Evolutionary conservation across 352 stramenopile genomes (phyloP), one percentile per base, ranked within the genome.

Genomic region (Phytopythium helicoides): DNA sequence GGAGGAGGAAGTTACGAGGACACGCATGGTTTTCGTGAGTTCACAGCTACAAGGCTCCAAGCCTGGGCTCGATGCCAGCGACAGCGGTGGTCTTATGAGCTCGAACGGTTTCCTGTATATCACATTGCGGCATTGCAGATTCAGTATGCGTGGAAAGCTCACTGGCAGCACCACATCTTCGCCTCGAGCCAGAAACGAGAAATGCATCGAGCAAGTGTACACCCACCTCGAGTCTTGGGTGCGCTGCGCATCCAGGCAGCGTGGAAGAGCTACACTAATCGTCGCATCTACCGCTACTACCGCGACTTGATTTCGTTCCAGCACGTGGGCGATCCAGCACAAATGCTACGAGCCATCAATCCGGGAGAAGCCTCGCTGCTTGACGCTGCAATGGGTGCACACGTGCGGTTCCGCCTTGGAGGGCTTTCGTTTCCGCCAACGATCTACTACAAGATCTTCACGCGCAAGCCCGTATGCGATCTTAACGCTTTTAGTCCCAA

Each of bases 371-470:
- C 88, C 1, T 62, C 54, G 21, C 54, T 96, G 14, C 55, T 96
- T 26, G 88, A 96, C 53, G 71, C 73, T 12, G 81, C 89, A n/a
- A 90, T 93, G 66, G 73, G 77, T 0, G 81, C 81, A 0, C 72
- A 86, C 45, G 79, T 97, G 23, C 85, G 87, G 1, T 97, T 97
- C 54, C 81, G 90, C 2, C 76, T 97, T 33, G 90, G 90, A 2
- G 89, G 90, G 0, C 54, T 85, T 40, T 72, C 66, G 4, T 97
- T 97, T 64, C 90, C 90, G 8, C 90, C 90, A n/a, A 91, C 81
- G 16, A 95, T 97, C 46, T 97, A 97, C 79, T 97, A 97, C 79
- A 97, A 97, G 68, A 90, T 97, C 57, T 97, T 93, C 64, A 95
- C 86, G 16, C 78, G 86, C 21, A 71, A 71, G 33, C 78, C 89